A percentile compares a stretch with the other conserved stretches of the same genome.
phyloP scores from a whole-genome alignment of 495 filamentous ascomycete species.

The Bacidia rubella region DNA sequence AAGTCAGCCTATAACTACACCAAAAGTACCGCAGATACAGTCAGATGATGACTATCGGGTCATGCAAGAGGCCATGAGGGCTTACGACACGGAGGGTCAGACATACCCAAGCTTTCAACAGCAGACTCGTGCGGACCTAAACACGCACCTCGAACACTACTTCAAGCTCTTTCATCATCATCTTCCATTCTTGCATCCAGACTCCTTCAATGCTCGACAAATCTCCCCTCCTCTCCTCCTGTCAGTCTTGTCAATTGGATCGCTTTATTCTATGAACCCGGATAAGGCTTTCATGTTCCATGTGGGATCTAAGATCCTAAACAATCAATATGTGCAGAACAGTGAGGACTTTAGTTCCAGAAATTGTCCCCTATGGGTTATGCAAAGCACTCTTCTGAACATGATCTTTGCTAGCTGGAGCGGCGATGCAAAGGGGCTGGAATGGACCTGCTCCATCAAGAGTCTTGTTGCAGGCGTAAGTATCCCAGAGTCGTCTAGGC shows the following conservation, averaged over 20 bases:
- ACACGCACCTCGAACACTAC: slow-evolving; percentile 86
- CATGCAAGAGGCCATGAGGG: slow-evolving; percentile 78
- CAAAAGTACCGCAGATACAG: slow-evolving; percentile 51
- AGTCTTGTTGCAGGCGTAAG: slow-evolving; percentile 76
- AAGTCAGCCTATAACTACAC: slow-evolving; percentile 47
- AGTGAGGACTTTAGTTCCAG: slow-evolving; percentile 98
- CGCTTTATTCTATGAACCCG: slow-evolving; percentile 91
- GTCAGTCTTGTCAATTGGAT: slow-evolving; percentile 88
- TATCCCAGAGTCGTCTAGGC: too few species aligned
- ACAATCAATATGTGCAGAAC: slow-evolving; percentile 93
- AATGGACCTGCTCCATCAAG: slow-evolving; percentile 98
- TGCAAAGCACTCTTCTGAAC: slow-evolving; percentile 91
- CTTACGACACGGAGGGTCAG: slow-evolving; percentile 63
- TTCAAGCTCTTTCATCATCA: slow-evolving; percentile 97
- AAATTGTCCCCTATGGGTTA: slow-evolving; percentile 94
- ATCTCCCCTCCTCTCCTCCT: slow-evolving; percentile 71
- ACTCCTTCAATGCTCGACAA: slow-evolving; percentile 70
- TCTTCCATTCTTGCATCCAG: slow-evolving; percentile 87
- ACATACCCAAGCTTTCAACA: slow-evolving; percentile 82
- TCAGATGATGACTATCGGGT: slow-evolving; percentile 38
- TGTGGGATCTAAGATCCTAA: slow-evolving; percentile 89
- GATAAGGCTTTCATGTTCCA: slow-evolving; percentile 95
- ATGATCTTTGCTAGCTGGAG: slow-evolving; percentile 99
- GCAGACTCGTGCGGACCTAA: slow-evolving; percentile 61
- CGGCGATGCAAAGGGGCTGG: slow-evolving; percentile 89